Evolutionary conservation across 306 rosid genomes (phyloP).

Genomic region (Quercus agrifolia): DNA sequence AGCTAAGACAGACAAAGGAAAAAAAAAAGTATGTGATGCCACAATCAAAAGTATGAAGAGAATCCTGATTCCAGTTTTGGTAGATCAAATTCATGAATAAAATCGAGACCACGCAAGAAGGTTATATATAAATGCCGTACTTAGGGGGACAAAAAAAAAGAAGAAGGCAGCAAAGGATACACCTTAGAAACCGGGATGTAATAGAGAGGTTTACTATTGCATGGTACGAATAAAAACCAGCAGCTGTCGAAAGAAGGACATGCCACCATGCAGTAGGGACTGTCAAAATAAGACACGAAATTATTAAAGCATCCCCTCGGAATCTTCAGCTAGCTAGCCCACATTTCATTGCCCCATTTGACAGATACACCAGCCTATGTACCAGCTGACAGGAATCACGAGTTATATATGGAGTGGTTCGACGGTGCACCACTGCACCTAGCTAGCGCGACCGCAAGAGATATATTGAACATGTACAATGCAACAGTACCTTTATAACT

Average conservation of each 20-base stretch:
- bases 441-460: too few species aligned
- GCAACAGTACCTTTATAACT: too few species aligned
- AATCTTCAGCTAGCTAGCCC: not conserved
- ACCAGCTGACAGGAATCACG: not conserved
- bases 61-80: too few species aligned
- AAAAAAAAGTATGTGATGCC: too few species aligned
- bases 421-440: too few species aligned
- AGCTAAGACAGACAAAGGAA: too few species aligned
- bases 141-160: too few species aligned
- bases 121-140: not conserved
- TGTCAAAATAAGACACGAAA: not conserved
- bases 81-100: not conserved
- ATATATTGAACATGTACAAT: too few species aligned
- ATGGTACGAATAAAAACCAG: too few species aligned
- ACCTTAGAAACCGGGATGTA: not conserved
- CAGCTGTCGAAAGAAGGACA: not conserved
- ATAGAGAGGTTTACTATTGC: not conserved
- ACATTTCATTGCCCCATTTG: not conserved
- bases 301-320: not conserved
- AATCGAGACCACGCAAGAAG: not conserved
- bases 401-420: too few species aligned
- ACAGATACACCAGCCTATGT: not conserved
- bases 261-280: not conserved
- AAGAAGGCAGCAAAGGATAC: not conserved
- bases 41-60: too few species aligned